Base-by-base conservation (phyloP, 257 asterid genomes). In the Catharanthus roseus region DNA sequence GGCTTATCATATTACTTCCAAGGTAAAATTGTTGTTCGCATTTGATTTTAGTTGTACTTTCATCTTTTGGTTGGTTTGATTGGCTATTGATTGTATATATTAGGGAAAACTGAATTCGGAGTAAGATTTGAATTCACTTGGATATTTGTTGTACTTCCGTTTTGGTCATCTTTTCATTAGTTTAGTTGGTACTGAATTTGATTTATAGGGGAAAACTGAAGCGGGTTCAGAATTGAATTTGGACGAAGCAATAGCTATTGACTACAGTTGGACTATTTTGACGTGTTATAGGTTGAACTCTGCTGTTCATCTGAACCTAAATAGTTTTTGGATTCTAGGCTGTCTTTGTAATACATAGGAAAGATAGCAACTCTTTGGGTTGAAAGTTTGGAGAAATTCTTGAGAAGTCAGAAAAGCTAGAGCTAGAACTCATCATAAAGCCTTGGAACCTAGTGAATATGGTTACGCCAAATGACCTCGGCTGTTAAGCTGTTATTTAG, bases 1-100 rank as follows among this genome's bases (percentile, higher is more conserved):
- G 53, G 65, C 90, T 36, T 62, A 79, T 67, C 83, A 69, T 50
- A 75, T 77, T 73, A 77, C 60, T 65, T 62, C 69, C 50, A 87
- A 90, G 92, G 97, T 87, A 73, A 42, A 4, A 36, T 81, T 42
- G 19, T 6, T 57, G 4, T 38, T 33, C 53, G 21, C 62, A n/a
- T 34, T 74, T 24, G 68, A 77, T 10, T 23, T 33, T 18, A 12
- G 24, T 68, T 50, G 13, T 23, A 1, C 41, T 58, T 10, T 10
- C 21, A 6, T 23, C 4, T 24, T 39, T 39, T 63, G 28, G 44
- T 68, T 21, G 16, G 5, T 57, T 55, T 42, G 3, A 13, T 42
- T 67, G 65, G 42, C 6, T 57, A 23, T 28, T 57, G 50, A 8
- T 69, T 69, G 71, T 2, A 10, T 51, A 49, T 31, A 1, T 10